Conservation (phyloP, 2,329 filamentous ascomycete genomes). For the Blastomyces parvus region DNA sequence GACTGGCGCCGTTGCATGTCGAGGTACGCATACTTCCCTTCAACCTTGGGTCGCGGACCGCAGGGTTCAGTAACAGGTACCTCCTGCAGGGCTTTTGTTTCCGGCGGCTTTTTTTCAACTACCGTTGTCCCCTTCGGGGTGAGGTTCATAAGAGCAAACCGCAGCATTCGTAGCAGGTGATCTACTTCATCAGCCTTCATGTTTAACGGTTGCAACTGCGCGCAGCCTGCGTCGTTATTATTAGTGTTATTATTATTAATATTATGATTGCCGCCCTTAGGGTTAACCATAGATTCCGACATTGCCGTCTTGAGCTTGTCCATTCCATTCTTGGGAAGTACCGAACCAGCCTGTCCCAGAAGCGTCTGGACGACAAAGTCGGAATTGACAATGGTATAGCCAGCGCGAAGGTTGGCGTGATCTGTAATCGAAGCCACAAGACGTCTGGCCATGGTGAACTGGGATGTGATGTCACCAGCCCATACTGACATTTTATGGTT, state of each 20-base stretch:
- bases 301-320: conserved; percentile 37
- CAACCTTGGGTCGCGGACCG: conserved; percentile 19
- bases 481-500: conserved; percentile 7
- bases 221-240: conserved; percentile 18
- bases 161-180: conserved; percentile 35
- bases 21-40: conserved; percentile 33
- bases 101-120: conserved; percentile 29
- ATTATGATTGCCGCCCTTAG: conserved; percentile 28
- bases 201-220: conserved; percentile 32
- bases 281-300: conserved; percentile 36
- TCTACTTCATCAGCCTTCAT: conserved; percentile 38
- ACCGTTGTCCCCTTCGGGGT: conserved; percentile 31
- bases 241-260: not conserved
- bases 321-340: conserved; percentile 33
- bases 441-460: conserved; percentile 26
- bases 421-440: conserved; percentile 37
- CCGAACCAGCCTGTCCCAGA: conserved; percentile 33
- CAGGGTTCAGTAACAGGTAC: conserved; percentile 24
- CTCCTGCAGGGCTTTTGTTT: conserved; percentile 26
- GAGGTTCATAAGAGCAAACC: conserved; percentile 34
- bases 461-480: conserved; percentile 10
- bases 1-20: conserved; percentile 31
- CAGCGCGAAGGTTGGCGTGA: conserved; percentile 37
- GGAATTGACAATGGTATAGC: conserved; percentile 36
- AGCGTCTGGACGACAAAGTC: conserved; percentile 37